Evolutionary conservation across 352 stramenopile genomes (phyloP), one percentile per base, ranked within the genome.

Genomic region (Globisporangium apiculatum): DNA sequence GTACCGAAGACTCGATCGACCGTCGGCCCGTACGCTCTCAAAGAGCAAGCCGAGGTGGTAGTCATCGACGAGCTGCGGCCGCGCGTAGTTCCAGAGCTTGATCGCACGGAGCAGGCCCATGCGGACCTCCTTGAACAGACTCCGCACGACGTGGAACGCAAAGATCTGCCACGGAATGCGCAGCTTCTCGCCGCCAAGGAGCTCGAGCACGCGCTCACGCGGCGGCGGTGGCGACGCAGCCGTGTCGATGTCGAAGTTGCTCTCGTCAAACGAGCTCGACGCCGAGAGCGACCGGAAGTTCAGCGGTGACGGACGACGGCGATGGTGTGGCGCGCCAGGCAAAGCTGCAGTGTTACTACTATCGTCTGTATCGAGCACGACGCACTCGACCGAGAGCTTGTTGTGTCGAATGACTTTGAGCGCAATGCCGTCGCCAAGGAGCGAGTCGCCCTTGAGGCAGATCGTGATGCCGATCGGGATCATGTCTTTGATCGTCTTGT

Each of bases 401-500:
- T 84, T 91, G 67, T 95, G 85, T 41, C 74, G 73, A 7, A 95
- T 68, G 50, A 95, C 85, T 57, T 90, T 88, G 12, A 95, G 71
- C 41, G 80, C 71, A 11, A 93, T 62, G 0, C 76, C 77, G 57
- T 93, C 76, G 12, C 85, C 83, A 7, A 93, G 70, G 43, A 95
- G 68, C 45, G 83, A 89, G 40, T 93, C 80, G 18, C 83, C 84
- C 58, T 91, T 74, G 7, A 95, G 60, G 5, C 77, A 71, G 49
- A 95, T 83, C 15, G 79, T 92, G 50, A 95, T 93, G 14, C 85
- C 85, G 18, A 80, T 91, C 4, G 85, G 85, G 54, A 95, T 88
- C 79, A 95, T 91, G 53, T 89, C 83, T 57, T 95, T 95, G 62
- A 95, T 95, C 7, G 81, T 90, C 62, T 91, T 89, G 77, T 95